phyloP scores from a whole-genome alignment of 305 asterid species.

The Fraxinus floribunda region DNA sequence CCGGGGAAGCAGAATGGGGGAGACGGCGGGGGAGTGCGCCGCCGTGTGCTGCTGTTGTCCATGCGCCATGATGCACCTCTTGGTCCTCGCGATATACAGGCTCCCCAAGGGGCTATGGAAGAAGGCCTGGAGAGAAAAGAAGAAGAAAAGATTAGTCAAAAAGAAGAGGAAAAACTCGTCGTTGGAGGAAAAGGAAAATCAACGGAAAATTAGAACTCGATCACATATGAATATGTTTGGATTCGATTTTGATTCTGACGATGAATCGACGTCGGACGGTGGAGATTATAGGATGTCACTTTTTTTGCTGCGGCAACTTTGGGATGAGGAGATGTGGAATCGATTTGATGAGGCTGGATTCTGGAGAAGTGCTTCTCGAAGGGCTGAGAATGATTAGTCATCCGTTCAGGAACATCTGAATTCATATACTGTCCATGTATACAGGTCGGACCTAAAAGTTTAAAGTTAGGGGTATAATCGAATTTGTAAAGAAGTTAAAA shows the following conservation, averaged over 20 bases:
- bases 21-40: constrained; percentile 64
- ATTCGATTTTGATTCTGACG: constrained; percentile 14
- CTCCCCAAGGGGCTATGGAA: constrained; percentile 56
- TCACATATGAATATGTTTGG: neutral
- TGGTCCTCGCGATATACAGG: constrained; percentile 54
- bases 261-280: constrained; percentile 21
- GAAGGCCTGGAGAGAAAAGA: constrained; percentile 43
- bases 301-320: too few relatives aligned
- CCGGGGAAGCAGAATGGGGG: constrained; percentile 45
- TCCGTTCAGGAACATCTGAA: neutral
- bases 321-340: constrained; percentile 59
- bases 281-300: constrained; percentile 18
- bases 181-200: constrained; percentile 23
- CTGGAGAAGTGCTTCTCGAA: constrained; percentile 57
- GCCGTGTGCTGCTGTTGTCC: constrained; percentile 78
- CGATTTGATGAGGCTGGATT: constrained; percentile 57
- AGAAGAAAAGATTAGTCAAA: constrained; percentile 35
- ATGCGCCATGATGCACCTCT: constrained; percentile 49
- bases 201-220: neutral
- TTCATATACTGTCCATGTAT: too few relatives aligned
- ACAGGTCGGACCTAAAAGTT: too few relatives aligned
- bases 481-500: too few relatives aligned
- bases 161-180: constrained; percentile 31
- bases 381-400: constrained; percentile 24
- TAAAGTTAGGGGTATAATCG: too few relatives aligned